phyloP scores from a whole-genome alignment of 768 basidiomycete genomes.

The Cystobasidiopsis lactophilus region DNA sequence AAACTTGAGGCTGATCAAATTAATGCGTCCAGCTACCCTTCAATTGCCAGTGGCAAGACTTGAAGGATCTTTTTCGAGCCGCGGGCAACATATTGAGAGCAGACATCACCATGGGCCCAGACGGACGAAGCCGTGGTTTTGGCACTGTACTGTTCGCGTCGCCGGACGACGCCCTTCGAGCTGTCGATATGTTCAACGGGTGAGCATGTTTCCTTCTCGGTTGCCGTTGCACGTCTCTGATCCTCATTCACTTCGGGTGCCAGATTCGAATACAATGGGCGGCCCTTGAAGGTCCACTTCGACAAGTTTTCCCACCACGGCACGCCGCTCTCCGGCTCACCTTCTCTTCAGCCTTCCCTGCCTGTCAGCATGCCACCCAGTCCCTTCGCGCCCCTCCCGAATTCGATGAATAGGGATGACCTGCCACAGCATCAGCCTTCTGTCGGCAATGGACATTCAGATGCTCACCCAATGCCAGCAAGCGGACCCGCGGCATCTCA shows the following conservation, averaged over 20 bases:
- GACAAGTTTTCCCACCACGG: constrained; percentile 39
- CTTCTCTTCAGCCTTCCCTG: no score
- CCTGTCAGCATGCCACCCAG: no score
- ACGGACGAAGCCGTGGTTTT: constrained; percentile 75
- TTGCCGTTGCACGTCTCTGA: not conserved
- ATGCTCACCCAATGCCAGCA: no score
- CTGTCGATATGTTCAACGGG: constrained; percentile 78
- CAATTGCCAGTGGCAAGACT: constrained; percentile 92
- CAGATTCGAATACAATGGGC: constrained; percentile 74
- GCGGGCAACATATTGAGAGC: constrained; percentile 77
- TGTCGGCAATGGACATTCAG: no score
- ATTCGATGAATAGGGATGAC: no score
- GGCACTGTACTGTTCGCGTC: constrained; percentile 74
- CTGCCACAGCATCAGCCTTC: no score
- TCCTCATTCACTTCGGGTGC: not conserved
- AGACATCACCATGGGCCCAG: constrained; percentile 66
- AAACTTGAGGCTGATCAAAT: not conserved
- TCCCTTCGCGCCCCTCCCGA: no score
- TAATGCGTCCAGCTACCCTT: constrained; percentile 58
- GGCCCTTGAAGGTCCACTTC: constrained; percentile 67
- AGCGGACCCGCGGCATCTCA: no score
- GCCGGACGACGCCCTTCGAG: constrained; percentile 61
- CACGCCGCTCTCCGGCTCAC: not conserved
- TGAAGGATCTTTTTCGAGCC: constrained; percentile 83
- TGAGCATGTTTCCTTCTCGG: constrained; percentile 26